Conservation (phyloP, 2,329 filamentous ascomycete genomes). For the Fusarium transvaalense region DNA sequence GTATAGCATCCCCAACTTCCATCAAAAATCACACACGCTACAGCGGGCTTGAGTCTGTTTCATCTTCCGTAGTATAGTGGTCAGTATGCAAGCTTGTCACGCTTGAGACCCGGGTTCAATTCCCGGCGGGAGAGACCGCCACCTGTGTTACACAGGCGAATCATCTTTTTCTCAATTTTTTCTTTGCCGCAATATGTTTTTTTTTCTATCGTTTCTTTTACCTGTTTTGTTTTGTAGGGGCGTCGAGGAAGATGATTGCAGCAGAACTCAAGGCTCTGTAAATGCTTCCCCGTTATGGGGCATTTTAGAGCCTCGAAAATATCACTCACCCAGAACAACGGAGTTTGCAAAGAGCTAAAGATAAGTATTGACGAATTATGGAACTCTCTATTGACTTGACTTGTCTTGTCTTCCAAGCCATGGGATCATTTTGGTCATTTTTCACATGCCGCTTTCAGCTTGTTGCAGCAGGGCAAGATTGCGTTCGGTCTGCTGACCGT, state of each 20-base stretch:
- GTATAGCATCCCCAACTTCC: no score
- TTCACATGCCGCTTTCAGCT: background rate
- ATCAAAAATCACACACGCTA: background rate
- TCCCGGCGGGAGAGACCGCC: conserved; percentile 13
- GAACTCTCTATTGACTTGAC: no score
- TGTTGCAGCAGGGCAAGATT: background rate
- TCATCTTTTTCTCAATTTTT: background rate
- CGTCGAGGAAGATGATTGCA: no score
- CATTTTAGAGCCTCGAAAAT: no score
- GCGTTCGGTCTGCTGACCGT: conserved; percentile 1
- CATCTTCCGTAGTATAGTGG: conserved; percentile 15
- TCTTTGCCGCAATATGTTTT: no score
- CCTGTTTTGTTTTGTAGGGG: background rate
- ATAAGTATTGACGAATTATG: background rate
- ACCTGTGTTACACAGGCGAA: conserved; percentile 3
- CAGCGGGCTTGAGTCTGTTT: background rate
- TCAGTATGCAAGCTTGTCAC: conserved; percentile 16
- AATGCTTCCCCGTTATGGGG: no score
- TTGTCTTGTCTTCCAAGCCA: no score
- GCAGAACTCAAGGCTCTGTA: no score
- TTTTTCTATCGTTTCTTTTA: no score
- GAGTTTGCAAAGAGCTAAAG: background rate
- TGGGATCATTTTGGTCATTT: background rate
- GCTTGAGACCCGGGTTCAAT: conserved; percentile 16
- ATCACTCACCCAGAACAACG: no score